Evolutionary conservation across 176 grass and related monocot genomes (phyloP).

Genomic region (Ensete ventricosum): DNA sequence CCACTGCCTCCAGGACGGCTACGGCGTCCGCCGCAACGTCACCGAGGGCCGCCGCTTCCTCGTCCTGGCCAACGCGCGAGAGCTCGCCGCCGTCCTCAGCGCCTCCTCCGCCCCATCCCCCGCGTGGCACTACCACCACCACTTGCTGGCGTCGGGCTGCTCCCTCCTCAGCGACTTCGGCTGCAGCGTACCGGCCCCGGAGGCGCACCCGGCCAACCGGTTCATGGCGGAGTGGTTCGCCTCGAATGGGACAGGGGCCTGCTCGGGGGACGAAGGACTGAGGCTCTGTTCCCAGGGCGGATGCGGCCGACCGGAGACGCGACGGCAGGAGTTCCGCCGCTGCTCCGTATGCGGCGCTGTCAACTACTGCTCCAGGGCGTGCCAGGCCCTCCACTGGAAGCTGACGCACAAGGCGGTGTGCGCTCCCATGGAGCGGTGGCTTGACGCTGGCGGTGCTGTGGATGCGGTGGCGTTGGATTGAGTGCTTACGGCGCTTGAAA

Average conservation of each 20-base stretch:
- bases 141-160: neutral
- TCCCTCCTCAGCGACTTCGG: conserved; percentile 23
- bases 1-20: conserved; percentile 69
- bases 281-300: conserved; percentile 42
- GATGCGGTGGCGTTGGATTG: conserved; percentile 16
- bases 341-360: conserved; percentile 49
- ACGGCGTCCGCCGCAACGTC: conserved; percentile 42
- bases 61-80: conserved; percentile 41
- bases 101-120: neutral
- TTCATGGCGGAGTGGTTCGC: conserved; percentile 72
- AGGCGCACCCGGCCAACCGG: conserved; percentile 28
- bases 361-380: conserved; percentile 63
- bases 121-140: neutral
- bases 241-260: no score
- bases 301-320: conserved; percentile 50
- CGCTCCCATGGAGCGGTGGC: conserved; percentile 5
- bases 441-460: conserved; percentile 6
- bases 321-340: conserved; percentile 58
- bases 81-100: conserved; percentile 15
- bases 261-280: neutral
- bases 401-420: conserved; percentile 35
- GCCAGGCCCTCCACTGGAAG: conserved; percentile 75
- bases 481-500: neutral
- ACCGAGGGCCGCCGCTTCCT: conserved; percentile 38
- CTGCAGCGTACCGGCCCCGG: neutral